Evolutionary conservation across 257 asterid species (phyloP).

Genomic region (Cinchona pubescens): DNA sequence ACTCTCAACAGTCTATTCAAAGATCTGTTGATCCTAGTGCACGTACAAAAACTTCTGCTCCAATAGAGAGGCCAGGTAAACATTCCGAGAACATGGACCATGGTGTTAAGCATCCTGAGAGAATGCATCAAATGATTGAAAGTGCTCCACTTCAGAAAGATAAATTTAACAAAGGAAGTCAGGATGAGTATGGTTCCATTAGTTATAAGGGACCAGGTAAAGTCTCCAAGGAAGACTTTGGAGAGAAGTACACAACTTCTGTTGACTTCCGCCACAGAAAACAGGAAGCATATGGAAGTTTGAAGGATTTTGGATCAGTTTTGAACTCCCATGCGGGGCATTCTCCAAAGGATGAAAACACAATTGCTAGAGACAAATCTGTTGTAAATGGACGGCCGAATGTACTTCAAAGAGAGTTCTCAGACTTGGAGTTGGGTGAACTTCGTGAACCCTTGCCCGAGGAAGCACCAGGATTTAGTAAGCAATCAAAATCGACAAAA

Average conservation of each 20-base stretch:
- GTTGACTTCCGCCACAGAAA: conserved; percentile 39
- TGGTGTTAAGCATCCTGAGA: conserved; percentile 49
- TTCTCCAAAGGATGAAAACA: conserved; percentile 51
- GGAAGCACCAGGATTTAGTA: conserved; percentile 47
- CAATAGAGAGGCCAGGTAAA: conserved; percentile 54
- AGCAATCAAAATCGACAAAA: conserved; percentile 57
- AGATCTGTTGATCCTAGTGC: conserved; percentile 44
- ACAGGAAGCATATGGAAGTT: conserved; percentile 40
- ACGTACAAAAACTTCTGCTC: conserved; percentile 36
- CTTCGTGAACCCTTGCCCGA: conserved; percentile 68
- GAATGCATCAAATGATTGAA: conserved; percentile 42
- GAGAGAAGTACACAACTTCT: conserved; percentile 39
- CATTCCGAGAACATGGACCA: conserved; percentile 41
- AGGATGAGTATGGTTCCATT: conserved; percentile 33
- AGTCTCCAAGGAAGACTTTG: conserved; percentile 39
- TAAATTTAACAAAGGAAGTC: conserved; percentile 35
- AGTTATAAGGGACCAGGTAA: conserved; percentile 39
- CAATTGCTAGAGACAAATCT: conserved; percentile 38
- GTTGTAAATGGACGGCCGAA: conserved; percentile 50
- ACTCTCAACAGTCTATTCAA: conserved; percentile 47
- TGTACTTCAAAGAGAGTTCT: conserved; percentile 64
- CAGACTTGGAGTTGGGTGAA: conserved; percentile 95
- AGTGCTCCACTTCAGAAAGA: conserved; percentile 42
- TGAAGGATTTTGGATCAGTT: conserved; percentile 41
- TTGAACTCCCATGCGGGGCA: conserved; percentile 33